These are phyloP conservation scores for Ganoderma meredithae DNA, from an alignment of 1,284 basidiomycete species.

Conservation along the genomic window DNA sequence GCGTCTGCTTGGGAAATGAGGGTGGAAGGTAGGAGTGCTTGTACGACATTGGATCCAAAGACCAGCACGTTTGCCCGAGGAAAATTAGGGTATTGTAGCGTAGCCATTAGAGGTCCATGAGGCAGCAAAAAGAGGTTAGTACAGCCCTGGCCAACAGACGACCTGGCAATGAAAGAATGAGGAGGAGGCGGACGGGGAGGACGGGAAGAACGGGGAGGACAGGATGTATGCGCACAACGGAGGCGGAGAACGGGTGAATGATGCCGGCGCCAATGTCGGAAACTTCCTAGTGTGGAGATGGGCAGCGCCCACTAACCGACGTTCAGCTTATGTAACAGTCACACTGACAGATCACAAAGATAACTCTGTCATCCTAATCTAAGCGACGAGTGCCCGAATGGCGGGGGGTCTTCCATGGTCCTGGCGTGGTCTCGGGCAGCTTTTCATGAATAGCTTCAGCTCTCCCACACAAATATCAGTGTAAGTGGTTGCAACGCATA, in stretches of 20 bases:
- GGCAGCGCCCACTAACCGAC: too few relatives aligned
- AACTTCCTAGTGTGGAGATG: too few relatives aligned
- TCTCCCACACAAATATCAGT: too few relatives aligned
- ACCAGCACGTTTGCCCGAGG: conserved; percentile 72
- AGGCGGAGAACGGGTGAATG: neutral
- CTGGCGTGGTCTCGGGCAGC: too few relatives aligned
- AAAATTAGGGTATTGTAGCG: conserved; percentile 44
- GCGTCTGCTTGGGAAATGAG: conserved; percentile 78
- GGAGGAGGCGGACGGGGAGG: neutral
- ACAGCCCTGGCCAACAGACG: neutral
- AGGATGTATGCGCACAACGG: too few relatives aligned
- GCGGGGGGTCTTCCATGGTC: too few relatives aligned
- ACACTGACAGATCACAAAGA: too few relatives aligned
- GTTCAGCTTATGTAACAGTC: too few relatives aligned
- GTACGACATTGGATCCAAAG: conserved; percentile 65
- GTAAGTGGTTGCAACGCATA: too few relatives aligned
- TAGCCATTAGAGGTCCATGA: conserved; percentile 32
- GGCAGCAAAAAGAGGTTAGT: neutral
- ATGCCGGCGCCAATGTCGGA: neutral
- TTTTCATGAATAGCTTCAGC: too few relatives aligned
- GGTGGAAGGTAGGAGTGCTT: conserved; percentile 76
- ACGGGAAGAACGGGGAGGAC: neutral
- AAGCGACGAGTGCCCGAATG: too few relatives aligned
- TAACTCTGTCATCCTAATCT: too few relatives aligned
- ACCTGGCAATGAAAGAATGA: neutral